phyloP scores from a whole-genome alignment of 768 basidiomycete genomes.

The Mycena epipterygia region DNA sequence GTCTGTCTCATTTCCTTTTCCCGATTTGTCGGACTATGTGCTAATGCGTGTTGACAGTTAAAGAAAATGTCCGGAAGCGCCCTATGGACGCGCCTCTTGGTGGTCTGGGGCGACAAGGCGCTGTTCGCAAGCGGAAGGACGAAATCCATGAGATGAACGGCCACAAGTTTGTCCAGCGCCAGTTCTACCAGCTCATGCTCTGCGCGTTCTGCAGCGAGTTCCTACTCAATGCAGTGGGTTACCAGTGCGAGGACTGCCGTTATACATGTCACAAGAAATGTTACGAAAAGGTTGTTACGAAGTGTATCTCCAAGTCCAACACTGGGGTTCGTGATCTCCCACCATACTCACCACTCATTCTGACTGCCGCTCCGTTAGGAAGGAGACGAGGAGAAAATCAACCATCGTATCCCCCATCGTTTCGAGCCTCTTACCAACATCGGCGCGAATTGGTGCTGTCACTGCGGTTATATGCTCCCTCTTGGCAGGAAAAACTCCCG shows the following conservation, averaged over 20 bases:
- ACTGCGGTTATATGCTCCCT: slow-evolving; percentile 98
- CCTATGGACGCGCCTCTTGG: slow-evolving; percentile 89
- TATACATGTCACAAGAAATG: slow-evolving; percentile 99
- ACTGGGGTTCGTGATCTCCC: slow-evolving; percentile 76
- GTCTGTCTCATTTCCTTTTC: slow-evolving; percentile 47
- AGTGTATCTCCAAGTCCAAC: slow-evolving; percentile 98
- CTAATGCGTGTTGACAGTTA: slow-evolving; percentile 69
- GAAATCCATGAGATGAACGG: slow-evolving; percentile 99
- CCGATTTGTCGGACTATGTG: slow-evolving; percentile 12
- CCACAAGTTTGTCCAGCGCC: slow-evolving; percentile 96
- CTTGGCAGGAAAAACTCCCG: slow-evolving; percentile 97
- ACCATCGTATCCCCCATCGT: slow-evolving; percentile 98
- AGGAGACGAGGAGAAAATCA: slow-evolving; percentile 98
- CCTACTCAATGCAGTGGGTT: slow-evolving; percentile 96
- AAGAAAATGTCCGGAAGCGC: slow-evolving; percentile 96
- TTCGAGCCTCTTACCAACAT: slow-evolving; percentile 98
- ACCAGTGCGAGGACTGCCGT: slow-evolving; percentile 99
- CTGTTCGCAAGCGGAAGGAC: slow-evolving; percentile 96
- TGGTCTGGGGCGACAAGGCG: slow-evolving; percentile 97
- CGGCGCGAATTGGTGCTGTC: slow-evolving; percentile 99
- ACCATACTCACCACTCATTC: slow-evolving; percentile 2
- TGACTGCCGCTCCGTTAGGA: slow-evolving; percentile 65
- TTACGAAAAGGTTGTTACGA: slow-evolving; percentile 98
- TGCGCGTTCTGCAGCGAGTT: slow-evolving; percentile 99
- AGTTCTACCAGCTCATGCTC: slow-evolving; percentile 98